Evolutionary conservation across 2,329 filamentous ascomycete genomes (phyloP).

Genomic region (Colletotrichum sp.): DNA sequence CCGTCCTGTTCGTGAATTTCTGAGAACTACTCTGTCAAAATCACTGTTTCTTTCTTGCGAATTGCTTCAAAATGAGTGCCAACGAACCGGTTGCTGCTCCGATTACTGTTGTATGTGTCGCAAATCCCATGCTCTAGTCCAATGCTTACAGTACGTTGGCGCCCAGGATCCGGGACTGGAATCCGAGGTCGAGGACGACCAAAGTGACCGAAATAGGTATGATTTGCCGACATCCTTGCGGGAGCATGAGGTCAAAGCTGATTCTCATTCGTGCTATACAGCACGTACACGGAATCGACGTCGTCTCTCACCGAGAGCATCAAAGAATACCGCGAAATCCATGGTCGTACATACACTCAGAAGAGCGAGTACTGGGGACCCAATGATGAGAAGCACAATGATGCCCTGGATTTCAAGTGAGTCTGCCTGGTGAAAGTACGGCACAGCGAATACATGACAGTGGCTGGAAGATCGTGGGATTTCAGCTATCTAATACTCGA

Average conservation of each 20-base stretch:
- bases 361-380: conserved; percentile 28
- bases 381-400: conserved; percentile 26
- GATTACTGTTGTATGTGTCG: background rate
- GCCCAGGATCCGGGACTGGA: background rate
- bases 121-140: too few species aligned
- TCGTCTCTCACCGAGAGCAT: conserved; percentile 35
- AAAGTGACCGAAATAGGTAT: background rate
- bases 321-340: conserved; percentile 34
- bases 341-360: conserved; percentile 33
- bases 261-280: too few species aligned
- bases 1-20: too few species aligned
- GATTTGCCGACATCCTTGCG: background rate
- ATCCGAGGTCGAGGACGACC: background rate
- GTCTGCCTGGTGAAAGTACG: background rate
- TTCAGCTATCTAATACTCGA: background rate
- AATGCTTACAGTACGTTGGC: too few species aligned
- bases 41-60: too few species aligned
- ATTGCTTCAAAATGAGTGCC: background rate
- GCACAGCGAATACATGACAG: too few species aligned
- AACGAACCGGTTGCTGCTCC: background rate
- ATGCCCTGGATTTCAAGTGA: conserved; percentile 15
- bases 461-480: too few species aligned
- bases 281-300: conserved; percentile 22
- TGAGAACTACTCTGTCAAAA: too few species aligned
- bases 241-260: too few species aligned